Evolutionary conservation across 495 filamentous ascomycete species (phyloP), one percentile per base, ranked within the genome.

Genomic region (Talaromyces trachyspermus): DNA sequence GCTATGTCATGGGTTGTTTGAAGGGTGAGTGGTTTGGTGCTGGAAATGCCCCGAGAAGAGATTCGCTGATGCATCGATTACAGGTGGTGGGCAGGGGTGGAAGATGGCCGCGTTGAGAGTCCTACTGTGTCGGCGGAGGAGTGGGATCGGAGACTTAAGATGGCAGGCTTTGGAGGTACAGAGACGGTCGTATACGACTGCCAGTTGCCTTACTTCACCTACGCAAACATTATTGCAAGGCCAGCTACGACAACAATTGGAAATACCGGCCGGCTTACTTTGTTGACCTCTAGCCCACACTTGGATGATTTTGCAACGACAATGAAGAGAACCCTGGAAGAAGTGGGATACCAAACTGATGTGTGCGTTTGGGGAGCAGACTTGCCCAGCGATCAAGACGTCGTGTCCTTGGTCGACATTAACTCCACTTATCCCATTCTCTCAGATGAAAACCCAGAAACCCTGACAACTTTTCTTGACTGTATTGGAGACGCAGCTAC

Each of bases 351-450:
- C 42, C 43, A 46, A 7, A 44, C 66, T 15, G 42, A 35, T 9
- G 49, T 46, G 22, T 58, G 47, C 26, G 58, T 46, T 0, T 24
- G 66, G 1, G 36, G 57, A 6, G 41, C 66, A 4, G 17, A 35
- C 0, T 59, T 59, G 19, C 51, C 54, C 2, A 23, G 55, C 3
- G 48, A 43, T 7, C 48, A 59, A 38, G 55, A 65, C 24, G 52
- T 70, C 1, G 56, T 74, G 11, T 69, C 61, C 0, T 20, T 66
- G 0, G 35, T 74, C 0, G 69, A 74, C 19, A 12, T 63, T 22
- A 62, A 66, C 0, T 35, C 49, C 58, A 58, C 0, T 65, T 66
- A 20, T 56, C 72, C 24, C 25, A 63, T 10, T 25, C 62, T 0
- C 17, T 39, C 8, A 26, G 44, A 12, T 14, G 48, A 6, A 26